Conservation (phyloP, 2,329 filamentous ascomycete genomes). For the Epichloe hybrida region DNA sequence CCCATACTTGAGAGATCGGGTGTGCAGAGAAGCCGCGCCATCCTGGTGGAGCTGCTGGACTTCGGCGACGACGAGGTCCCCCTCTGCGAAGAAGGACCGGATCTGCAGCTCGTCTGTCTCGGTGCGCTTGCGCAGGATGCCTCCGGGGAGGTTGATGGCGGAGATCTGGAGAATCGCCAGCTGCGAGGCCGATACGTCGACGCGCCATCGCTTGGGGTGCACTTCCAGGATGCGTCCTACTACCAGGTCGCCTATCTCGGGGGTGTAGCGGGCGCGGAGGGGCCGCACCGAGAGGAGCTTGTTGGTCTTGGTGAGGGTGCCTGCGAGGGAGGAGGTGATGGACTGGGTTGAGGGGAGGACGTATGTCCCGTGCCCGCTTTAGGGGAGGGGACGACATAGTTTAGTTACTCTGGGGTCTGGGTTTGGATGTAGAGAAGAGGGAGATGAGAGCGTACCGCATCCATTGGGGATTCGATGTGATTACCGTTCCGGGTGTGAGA, state of each 20-base stretch:
- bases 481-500: constrained; percentile 77
- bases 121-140: constrained; percentile 79
- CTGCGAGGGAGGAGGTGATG: constrained; percentile 83
- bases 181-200: constrained; percentile 80
- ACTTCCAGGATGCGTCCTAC: constrained; percentile 90
- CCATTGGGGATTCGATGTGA: constrained; percentile 91
- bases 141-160: constrained; percentile 88
- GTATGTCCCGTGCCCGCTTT: constrained; percentile 85
- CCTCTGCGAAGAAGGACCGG: constrained; percentile 90
- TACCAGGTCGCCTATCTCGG: constrained; percentile 91
- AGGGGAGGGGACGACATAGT: background rate
- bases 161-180: constrained; percentile 75
- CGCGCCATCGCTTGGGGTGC: constrained; percentile 85
- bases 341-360: constrained; percentile 45
- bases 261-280: constrained; percentile 81
- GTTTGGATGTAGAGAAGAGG: background rate
- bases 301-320: constrained; percentile 85
- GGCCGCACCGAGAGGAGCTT: constrained; percentile 88
- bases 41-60: constrained; percentile 83
- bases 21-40: constrained; percentile 78
- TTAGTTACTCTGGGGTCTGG: background rate
- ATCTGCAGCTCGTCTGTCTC: constrained; percentile 97
- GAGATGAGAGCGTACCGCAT: constrained; percentile 49
- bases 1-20: constrained; percentile 80
- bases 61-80: constrained; percentile 86